A percentile compares a stretch with the other conserved stretches of the same genome.
Evolutionary conservation across 371 early-diverging fungal genomes (phyloP).

Genomic region (Mortierella sp.): DNA sequence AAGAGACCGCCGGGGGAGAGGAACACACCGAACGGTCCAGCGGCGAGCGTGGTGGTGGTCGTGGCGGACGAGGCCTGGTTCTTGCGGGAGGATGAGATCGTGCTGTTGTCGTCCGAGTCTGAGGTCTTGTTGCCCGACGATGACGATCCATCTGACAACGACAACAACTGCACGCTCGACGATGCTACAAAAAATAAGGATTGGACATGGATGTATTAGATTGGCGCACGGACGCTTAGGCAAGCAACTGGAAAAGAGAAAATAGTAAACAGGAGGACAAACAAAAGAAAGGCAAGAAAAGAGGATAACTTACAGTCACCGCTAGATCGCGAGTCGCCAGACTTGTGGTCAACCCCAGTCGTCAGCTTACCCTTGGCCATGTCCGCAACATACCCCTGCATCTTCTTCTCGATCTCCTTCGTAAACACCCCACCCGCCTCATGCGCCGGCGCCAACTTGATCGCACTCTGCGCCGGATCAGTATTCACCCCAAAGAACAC

Average conservation of each 20-base stretch:
- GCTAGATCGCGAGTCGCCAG: slow-evolving; percentile 38
- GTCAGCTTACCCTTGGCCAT: slow-evolving; percentile 49
- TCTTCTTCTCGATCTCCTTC: slow-evolving; percentile 35
- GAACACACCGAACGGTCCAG: not conserved
- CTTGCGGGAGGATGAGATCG: not conserved
- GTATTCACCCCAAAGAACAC: slow-evolving; percentile 39
- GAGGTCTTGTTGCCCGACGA: not conserved
- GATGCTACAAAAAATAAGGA: slow-evolving; percentile 9
- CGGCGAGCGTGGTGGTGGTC: not conserved
- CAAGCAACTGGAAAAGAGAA: not conserved
- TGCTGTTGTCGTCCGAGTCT: not conserved
- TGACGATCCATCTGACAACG: slow-evolving; percentile 11
- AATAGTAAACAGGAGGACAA: not conserved
- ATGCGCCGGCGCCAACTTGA: slow-evolving; percentile 51
- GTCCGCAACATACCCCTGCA: slow-evolving; percentile 43
- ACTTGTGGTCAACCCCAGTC: slow-evolving; percentile 53
- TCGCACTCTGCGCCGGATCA: slow-evolving; percentile 31
- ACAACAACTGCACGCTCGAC: slow-evolving; percentile 35
- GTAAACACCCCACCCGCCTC: slow-evolving; percentile 46
- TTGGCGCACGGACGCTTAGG: not conserved
- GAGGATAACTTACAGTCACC: slow-evolving; percentile 25
- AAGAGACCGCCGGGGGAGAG: not conserved
- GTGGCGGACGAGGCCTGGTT: not conserved
- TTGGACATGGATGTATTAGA: not conserved
- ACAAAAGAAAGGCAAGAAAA: not conserved